Percentiles rank a stretch among this genome's conserved stretches.
Evolutionary conservation across 371 early-diverging fungal species (phyloP).

Genomic region (Cokeromyces recurvatus): DNA sequence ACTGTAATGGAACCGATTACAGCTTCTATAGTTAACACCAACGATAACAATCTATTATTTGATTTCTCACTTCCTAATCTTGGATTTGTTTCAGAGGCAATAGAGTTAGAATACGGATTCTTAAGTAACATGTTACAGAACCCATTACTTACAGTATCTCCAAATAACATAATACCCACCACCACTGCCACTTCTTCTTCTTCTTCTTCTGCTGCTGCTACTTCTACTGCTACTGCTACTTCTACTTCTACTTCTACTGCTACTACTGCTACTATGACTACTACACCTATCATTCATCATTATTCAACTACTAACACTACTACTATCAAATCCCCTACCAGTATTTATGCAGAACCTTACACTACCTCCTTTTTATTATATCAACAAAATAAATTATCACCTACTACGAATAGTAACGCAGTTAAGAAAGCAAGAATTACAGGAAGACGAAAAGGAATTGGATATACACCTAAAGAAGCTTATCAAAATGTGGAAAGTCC

Average conservation of each 20-base stretch:
- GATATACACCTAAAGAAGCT: slow-evolving; percentile 58
- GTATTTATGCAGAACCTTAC: too few species aligned
- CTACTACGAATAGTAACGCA: slow-evolving; percentile 1
- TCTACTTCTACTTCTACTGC: neutral
- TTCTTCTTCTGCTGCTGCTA: too few species aligned
- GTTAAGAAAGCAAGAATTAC: slow-evolving; percentile 1
- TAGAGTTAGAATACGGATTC: slow-evolving; percentile 77
- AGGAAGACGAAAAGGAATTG: slow-evolving; percentile 29
- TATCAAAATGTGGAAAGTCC: slow-evolving; percentile 72
- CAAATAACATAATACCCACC: slow-evolving; percentile 5
- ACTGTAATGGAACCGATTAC: slow-evolving; percentile 3
- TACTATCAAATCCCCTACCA: neutral
- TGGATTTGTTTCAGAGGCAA: slow-evolving; percentile 74
- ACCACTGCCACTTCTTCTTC: slow-evolving; percentile 1
- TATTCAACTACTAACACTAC: neutral
- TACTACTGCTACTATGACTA: neutral
- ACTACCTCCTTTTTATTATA: too few species aligned
- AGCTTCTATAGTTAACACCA: too few species aligned
- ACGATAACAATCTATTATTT: slow-evolving; percentile 11
- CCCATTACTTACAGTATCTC: slow-evolving; percentile 14
- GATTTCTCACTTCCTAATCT: slow-evolving; percentile 29
- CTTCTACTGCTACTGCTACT: neutral
- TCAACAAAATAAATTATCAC: too few species aligned
- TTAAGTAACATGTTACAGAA: slow-evolving; percentile 70
- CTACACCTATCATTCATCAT: neutral